Conservation (phyloP, 2,329 filamentous ascomycete species). For the Colletotrichum caudatum region DNA sequence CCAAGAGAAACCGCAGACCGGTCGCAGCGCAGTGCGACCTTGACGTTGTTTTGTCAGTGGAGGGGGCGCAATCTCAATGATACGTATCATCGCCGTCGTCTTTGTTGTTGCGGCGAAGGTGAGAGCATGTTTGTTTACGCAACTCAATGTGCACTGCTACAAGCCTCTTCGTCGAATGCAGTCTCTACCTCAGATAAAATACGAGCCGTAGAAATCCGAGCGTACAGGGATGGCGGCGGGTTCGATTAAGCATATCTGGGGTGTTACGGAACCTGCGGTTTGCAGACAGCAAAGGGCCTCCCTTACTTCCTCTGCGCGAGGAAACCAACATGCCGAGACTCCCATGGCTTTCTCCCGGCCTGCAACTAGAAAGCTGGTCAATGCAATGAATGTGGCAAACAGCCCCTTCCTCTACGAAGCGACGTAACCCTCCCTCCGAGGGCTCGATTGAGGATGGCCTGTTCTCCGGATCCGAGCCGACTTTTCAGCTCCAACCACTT, state of each 20-base stretch:
- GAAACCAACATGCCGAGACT: not conserved
- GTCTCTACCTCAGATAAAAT: not conserved
- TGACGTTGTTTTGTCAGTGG: not conserved
- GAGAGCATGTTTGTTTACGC: not conserved
- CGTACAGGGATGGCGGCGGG: not conserved
- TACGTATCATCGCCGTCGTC: not conserved
- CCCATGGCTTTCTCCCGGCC: not conserved
- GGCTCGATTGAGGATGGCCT: slow-evolving; percentile 44
- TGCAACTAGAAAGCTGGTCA: not conserved
- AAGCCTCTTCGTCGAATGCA: too few relatives aligned
- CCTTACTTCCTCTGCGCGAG: not conserved
- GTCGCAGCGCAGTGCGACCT: not conserved
- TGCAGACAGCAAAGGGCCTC: not conserved
- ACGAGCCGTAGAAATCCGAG: not conserved
- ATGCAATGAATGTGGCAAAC: not conserved
- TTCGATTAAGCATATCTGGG: not conserved
- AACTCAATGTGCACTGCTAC: not conserved
- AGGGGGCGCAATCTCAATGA: too few relatives aligned
- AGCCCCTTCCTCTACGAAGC: not conserved
- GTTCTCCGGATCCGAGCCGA: slow-evolving; percentile 50
- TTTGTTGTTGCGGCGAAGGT: not conserved
- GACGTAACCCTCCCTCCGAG: slow-evolving; percentile 12
- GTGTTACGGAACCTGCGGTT: not conserved
- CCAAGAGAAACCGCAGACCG: not conserved
- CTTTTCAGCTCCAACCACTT: slow-evolving; percentile 50